Evolutionary conservation across 140 eudicot species (phyloP), one percentile per base, ranked within the genome.

Genomic region (Senecio squalidus): DNA sequence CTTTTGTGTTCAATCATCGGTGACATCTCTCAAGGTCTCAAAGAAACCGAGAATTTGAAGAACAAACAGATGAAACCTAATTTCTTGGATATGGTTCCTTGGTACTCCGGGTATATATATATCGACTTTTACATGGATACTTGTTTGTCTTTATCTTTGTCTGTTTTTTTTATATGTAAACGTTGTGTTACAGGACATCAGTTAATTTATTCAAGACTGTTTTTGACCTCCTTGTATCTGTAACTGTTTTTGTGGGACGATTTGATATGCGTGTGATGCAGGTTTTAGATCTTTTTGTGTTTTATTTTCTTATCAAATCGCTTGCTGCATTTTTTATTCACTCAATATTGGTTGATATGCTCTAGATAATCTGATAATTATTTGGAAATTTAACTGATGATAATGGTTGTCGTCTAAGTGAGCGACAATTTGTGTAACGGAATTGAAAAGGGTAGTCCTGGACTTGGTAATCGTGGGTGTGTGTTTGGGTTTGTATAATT

Each of bases 211-310:
- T 89, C 44, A 85, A 89, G 80, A 89, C 97, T 6, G 82, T 76
- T 22, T 89, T 85, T 74, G 97, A 89, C 56, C 94, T 89, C 49
- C 78, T 89, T 34, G 97, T 89, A 9, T 89, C 89, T 21, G 97
- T 89, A 51, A 85, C 97, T 26, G 93, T 89, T 33, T 89, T 89
- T 56, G 79, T 89, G 65, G 97, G 97, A 41, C 84, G 97, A 36
- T 89, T 89, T 71, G 97, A 89, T 74, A 89, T 89, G 97, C 95
- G 97, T 17, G 71, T 89, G 85, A 89, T 89, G 95, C 95, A 85
- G 95, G 97, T 89, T 55, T 57, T 18, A 60, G 18, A 38, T 40
- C 6, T 34, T 64, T 41, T 9, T 16, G 4, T 29, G 0, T 14
- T 4, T 64, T 50, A 3, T 8, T 9, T 15, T 21, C 4, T 14